Evolutionary conservation across 768 basidiomycete species (phyloP).

Genomic region (Phaffia tasmanica): DNA sequence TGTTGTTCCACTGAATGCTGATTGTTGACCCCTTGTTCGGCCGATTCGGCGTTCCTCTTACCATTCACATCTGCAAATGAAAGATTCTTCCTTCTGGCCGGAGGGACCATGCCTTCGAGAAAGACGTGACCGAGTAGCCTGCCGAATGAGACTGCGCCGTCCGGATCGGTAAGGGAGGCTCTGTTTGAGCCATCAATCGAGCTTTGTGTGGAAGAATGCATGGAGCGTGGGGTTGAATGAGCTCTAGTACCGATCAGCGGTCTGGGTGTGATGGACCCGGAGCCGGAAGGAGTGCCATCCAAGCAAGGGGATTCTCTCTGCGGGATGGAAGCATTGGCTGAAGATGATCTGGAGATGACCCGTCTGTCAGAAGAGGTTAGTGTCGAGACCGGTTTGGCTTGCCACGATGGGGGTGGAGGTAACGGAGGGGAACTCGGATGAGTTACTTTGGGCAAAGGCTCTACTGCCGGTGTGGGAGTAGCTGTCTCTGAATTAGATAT

Average conservation of each 20-base stretch:
- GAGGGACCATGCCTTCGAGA: constrained; percentile 20
- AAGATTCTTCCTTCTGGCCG: constrained; percentile 6
- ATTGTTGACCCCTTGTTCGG: too few relatives aligned
- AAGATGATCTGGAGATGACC: constrained; percentile 4
- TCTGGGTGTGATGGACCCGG: constrained; percentile 5
- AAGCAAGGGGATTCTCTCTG: not conserved
- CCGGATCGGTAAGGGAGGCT: not conserved
- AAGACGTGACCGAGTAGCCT: constrained; percentile 25
- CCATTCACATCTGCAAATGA: not conserved
- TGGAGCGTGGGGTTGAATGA: constrained; percentile 9
- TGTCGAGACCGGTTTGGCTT: not conserved
- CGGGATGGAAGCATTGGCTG: not conserved
- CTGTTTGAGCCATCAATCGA: not conserved
- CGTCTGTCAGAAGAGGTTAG: constrained; percentile 6
- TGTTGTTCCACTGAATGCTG: too few relatives aligned
- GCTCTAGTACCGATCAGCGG: constrained; percentile 3
- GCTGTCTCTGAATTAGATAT: not conserved
- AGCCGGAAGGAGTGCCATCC: not conserved
- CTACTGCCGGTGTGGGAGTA: not conserved
- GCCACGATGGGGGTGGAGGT: constrained; percentile 6
- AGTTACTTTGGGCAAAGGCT: not conserved
- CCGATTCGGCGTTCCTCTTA: not conserved
- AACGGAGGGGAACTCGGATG: not conserved
- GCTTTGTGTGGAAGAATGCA: not conserved
- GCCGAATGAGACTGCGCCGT: constrained; percentile 8